Percentiles rank a stretch among this genome's conserved stretches.
Conservation (phyloP, 108 stramenopile genomes). For the Nitzschia sp. region DNA sequence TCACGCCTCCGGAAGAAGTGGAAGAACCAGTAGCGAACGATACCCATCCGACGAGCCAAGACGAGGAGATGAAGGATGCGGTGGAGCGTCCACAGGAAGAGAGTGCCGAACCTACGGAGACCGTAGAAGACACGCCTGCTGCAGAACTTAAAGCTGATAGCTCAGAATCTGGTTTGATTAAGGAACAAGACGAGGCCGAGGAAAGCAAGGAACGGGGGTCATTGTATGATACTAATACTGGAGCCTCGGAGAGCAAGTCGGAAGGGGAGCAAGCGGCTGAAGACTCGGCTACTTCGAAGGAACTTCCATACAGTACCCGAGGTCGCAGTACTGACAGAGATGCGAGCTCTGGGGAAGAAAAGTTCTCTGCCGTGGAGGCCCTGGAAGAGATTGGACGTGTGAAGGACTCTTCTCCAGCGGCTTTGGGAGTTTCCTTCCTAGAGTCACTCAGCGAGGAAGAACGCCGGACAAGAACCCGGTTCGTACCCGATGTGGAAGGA, state of each 20-base stretch:
- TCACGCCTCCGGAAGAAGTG: not conserved
- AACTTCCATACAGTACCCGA: slow-evolving; percentile 31
- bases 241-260: not conserved
- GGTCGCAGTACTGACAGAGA: slow-evolving; percentile 32
- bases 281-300: slow-evolving; percentile 12
- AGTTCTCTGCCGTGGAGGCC: slow-evolving; percentile 19
- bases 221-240: not conserved
- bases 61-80: slow-evolving; percentile 3
- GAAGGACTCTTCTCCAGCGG: slow-evolving; percentile 12
- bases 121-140: not conserved
- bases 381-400: slow-evolving; percentile 24
- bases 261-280: not conserved
- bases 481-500: slow-evolving; percentile 79
- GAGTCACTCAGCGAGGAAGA: slow-evolving; percentile 81
- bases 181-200: not conserved
- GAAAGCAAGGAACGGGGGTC: not conserved
- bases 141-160: not conserved
- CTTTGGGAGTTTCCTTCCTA: slow-evolving; percentile 53
- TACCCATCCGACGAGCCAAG: not conserved
- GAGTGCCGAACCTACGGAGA: not conserved
- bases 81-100: not conserved
- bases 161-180: not conserved
- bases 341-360: slow-evolving; percentile 3
- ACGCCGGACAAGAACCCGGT: slow-evolving; percentile 68
- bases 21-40: not conserved